Percentiles rank a stretch among this genome's conserved stretches.
These are phyloP conservation scores for Microcyclospora pomicola DNA, from an alignment of 2,329 filamentous ascomycete species.

Conservation along the genomic window DNA sequence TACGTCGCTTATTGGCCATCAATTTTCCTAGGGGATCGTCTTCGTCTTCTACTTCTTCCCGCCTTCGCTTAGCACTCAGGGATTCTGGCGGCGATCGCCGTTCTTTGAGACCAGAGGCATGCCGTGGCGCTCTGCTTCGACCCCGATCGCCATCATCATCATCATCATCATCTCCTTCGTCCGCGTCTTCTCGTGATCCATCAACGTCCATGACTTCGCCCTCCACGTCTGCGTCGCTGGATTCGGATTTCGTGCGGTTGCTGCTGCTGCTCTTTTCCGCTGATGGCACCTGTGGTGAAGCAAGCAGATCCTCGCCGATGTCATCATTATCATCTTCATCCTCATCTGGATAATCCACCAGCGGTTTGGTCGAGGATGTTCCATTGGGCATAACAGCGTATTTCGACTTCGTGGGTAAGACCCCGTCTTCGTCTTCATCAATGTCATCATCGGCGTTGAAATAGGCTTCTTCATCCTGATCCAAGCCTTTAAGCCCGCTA, in stretches of 20 bases:
- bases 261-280: conserved; percentile 16
- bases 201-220: conserved; percentile 6
- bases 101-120: conserved; percentile 12
- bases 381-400: conserved; percentile 42
- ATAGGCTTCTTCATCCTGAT: conserved; percentile 80
- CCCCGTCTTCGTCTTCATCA: conserved; percentile 35
- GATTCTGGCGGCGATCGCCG: conserved; percentile 51
- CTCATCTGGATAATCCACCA: conserved; percentile 89
- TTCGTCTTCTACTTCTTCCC: conserved; percentile 88
- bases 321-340: conserved; percentile 40
- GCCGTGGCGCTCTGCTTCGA: conserved; percentile 4
- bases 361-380: conserved; percentile 50
- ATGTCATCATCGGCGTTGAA: conserved; percentile 84
- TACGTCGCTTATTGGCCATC: conserved; percentile 37
- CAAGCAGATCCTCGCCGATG: conserved; percentile 38
- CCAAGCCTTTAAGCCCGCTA: conserved; percentile 64
- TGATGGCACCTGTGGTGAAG: conserved; percentile 35
- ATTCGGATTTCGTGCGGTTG: conserved; percentile 13
- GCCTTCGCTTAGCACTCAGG: conserved; percentile 73
- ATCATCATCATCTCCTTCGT: background rate
- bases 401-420: conserved; percentile 21
- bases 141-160: conserved; percentile 9
- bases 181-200: conserved; percentile 2
- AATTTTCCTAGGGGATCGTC: conserved; percentile 85
- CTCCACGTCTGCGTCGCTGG: conserved; percentile 7